Conservation (phyloP, 2,329 filamentous ascomycete species). For the Penicillium sp. region DNA sequence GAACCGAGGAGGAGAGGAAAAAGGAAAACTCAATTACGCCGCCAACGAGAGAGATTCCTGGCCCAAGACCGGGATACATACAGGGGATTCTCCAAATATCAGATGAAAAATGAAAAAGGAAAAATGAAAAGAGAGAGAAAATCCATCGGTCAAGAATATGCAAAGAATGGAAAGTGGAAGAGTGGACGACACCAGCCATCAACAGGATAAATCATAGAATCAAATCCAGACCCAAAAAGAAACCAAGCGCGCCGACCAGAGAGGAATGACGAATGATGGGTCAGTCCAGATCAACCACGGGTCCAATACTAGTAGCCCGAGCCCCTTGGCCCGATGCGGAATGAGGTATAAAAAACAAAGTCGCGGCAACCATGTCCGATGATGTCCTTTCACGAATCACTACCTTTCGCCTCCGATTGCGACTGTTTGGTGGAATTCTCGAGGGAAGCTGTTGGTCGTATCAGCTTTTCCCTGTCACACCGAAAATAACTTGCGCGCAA, state of each 20-base stretch:
- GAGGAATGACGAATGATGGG: too few relatives aligned
- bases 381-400: constrained; percentile 3
- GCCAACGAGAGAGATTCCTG: constrained; percentile 9
- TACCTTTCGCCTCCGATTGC: constrained; percentile 5
- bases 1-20: neutral
- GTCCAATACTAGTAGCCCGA: too few relatives aligned
- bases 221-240: too few relatives aligned
- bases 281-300: too few relatives aligned
- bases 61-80: constrained; percentile 6
- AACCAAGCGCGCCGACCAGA: too few relatives aligned
- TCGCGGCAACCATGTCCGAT: too few relatives aligned
- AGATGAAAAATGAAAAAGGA: neutral
- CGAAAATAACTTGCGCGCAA: constrained; percentile 1
- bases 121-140: neutral
- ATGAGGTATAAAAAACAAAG: constrained; percentile 1
- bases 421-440: constrained; percentile 9
- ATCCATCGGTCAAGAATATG: too few relatives aligned
- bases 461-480: constrained; percentile 11
- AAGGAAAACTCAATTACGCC: constrained; percentile 13
- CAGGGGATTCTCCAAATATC: neutral
- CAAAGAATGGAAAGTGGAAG: too few relatives aligned
- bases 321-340: neutral
- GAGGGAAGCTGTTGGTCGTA: constrained; percentile 11
- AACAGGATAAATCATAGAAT: neutral
- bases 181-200: too few relatives aligned